Evolutionary conservation across 2,329 filamentous ascomycete genomes (phyloP).

Genomic region (Stachybotrys elegans): DNA sequence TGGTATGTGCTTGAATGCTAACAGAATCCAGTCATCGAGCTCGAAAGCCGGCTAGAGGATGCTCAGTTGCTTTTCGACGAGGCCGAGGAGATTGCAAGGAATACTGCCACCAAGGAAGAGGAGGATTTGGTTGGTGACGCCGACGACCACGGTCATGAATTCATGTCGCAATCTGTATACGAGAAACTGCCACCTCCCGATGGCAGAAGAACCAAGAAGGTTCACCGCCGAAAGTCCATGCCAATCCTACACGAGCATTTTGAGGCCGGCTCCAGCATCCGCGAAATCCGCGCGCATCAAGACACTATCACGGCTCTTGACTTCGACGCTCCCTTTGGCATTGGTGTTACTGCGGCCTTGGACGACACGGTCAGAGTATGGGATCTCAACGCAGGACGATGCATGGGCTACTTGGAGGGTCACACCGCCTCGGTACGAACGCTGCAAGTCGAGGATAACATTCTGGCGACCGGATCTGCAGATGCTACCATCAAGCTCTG

Average conservation of each 20-base stretch:
- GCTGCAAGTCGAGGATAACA: slow-evolving; percentile 91
- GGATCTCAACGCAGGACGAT: slow-evolving; percentile 91
- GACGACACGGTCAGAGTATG: slow-evolving; percentile 94
- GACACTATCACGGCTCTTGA: slow-evolving; percentile 87
- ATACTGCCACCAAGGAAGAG: slow-evolving; percentile 47
- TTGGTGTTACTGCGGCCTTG: slow-evolving; percentile 84
- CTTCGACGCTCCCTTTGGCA: slow-evolving; percentile 96
- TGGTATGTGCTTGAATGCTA: slow-evolving; percentile 16
- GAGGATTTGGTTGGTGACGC: slow-evolving; percentile 47
- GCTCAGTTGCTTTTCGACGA: slow-evolving; percentile 56
- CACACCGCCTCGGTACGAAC: slow-evolving; percentile 91
- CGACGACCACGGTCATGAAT: slow-evolving; percentile 48
- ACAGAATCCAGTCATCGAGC: slow-evolving; percentile 51
- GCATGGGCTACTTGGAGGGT: slow-evolving; percentile 86
- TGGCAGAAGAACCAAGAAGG: slow-evolving; percentile 42
- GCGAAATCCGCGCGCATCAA: slow-evolving; percentile 81
- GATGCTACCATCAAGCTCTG: slow-evolving; percentile 92
- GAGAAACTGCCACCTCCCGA: slow-evolving; percentile 71
- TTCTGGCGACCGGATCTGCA: slow-evolving; percentile 89
- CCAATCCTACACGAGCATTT: slow-evolving; percentile 94
- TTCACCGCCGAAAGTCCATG: slow-evolving; percentile 74
- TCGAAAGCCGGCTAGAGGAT: slow-evolving; percentile 57
- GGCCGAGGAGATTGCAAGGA: slow-evolving; percentile 49
- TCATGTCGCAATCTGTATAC: slow-evolving; percentile 98
- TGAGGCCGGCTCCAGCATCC: slow-evolving; percentile 81